Evolutionary conservation across 2,329 filamentous ascomycete species (phyloP).

Genomic region (Tetracladium maxilliforme): DNA sequence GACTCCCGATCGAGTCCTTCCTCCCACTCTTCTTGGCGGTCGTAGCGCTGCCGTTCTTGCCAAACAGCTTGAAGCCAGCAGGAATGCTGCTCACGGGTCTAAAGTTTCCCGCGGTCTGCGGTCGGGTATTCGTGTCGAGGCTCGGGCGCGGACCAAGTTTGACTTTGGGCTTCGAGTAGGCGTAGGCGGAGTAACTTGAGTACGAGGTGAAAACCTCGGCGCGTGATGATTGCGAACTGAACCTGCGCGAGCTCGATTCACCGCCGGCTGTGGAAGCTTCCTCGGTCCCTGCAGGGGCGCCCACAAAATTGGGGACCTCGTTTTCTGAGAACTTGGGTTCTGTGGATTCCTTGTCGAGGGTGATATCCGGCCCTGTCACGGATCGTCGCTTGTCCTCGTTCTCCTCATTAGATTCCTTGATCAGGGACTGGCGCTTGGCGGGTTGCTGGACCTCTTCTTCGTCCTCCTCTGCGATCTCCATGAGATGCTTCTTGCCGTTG

Average conservation of each 20-base stretch:
- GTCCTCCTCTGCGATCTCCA: slow-evolving; percentile 89
- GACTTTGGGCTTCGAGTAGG: slow-evolving; percentile 56
- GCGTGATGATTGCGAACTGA: slow-evolving; percentile 35
- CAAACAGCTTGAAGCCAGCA: slow-evolving; percentile 51
- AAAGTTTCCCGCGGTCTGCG: slow-evolving; percentile 44
- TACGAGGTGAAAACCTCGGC: slow-evolving; percentile 34
- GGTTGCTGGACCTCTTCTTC: slow-evolving; percentile 57
- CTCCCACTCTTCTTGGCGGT: slow-evolving; percentile 18
- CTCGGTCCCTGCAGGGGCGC: too few relatives aligned
- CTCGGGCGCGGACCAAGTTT: slow-evolving; percentile 82
- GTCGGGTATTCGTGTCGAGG: slow-evolving; percentile 45
- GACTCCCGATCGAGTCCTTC: too few relatives aligned
- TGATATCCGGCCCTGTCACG: too few relatives aligned
- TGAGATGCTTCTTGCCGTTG: slow-evolving; percentile 58
- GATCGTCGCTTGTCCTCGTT: too few relatives aligned
- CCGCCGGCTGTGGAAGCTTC: too few relatives aligned
- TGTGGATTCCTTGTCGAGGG: too few relatives aligned
- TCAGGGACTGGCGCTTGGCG: slow-evolving; percentile 44
- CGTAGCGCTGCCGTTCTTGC: slow-evolving; percentile 11
- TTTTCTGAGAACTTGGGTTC: too few relatives aligned
- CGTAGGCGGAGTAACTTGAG: slow-evolving; percentile 32
- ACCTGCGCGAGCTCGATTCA: too few relatives aligned
- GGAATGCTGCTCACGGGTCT: slow-evolving; percentile 69
- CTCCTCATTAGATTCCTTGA: too few relatives aligned
- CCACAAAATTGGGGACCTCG: too few relatives aligned